These are phyloP conservation scores for Neoboletus brunneissimus DNA, from an alignment of 768 basidiomycete genomes.

Conservation along the genomic window DNA sequence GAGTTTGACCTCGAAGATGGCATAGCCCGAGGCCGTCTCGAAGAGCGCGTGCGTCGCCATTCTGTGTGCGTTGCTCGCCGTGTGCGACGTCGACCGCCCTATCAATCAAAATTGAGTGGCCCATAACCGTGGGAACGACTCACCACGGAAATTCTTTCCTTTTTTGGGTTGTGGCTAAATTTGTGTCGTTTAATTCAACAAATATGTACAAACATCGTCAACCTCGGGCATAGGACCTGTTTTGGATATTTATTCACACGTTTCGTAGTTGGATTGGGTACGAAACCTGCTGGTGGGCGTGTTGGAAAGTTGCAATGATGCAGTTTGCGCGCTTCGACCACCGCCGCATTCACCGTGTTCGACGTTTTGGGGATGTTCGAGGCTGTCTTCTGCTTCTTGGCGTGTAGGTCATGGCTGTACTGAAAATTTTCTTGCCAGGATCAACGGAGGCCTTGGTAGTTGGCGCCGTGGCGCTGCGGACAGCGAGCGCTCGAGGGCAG, in stretches of 20 bases:
- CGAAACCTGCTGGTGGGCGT: neutral
- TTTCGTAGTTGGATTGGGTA: neutral
- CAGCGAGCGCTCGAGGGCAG: conserved; percentile 3
- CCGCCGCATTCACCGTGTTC: neutral
- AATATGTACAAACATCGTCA: no score
- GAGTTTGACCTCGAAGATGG: conserved; percentile 84
- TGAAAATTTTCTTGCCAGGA: neutral
- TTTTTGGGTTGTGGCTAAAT: no score
- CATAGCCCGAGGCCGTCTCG: conserved; percentile 93
- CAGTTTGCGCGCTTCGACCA: no score
- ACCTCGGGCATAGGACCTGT: neutral
- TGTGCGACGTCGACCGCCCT: conserved; percentile 31
- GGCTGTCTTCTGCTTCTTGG: neutral
- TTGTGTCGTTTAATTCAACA: no score
- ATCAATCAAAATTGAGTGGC: conserved; percentile 24
- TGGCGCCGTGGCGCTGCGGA: conserved; percentile 1
- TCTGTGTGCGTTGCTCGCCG: conserved; percentile 29
- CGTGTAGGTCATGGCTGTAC: conserved; percentile 1
- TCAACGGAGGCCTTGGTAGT: neutral
- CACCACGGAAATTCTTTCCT: no score
- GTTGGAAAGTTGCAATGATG: neutral
- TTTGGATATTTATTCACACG: conserved; percentile 10
- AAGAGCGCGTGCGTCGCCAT: conserved; percentile 88
- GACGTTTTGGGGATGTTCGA: neutral
- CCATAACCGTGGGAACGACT: no score